These are phyloP conservation scores for Sclerotinia subarctica DNA, from an alignment of 2,329 filamentous ascomycete genomes.

Conservation along the genomic window DNA sequence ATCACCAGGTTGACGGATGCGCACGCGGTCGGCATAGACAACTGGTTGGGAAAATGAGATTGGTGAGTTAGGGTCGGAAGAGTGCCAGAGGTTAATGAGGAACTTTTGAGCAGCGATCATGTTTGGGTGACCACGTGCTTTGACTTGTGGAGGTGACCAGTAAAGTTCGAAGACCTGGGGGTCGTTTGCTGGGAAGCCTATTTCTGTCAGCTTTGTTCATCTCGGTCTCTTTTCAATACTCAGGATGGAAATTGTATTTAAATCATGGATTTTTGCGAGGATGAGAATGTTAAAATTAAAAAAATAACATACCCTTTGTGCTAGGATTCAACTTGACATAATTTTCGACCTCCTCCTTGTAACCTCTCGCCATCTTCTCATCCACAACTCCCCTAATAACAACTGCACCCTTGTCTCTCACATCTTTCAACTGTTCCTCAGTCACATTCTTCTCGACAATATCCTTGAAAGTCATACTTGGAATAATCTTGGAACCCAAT, in stretches of 20 bases:
- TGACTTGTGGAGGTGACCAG: conserved; percentile 67
- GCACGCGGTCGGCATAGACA: conserved; percentile 62
- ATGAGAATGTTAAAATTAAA: not conserved
- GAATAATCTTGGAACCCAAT: conserved; percentile 49
- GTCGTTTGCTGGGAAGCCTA: conserved; percentile 59
- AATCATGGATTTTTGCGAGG: too few relatives aligned
- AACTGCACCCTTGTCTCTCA: conserved; percentile 24
- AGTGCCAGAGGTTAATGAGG: conserved; percentile 62
- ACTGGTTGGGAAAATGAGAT: conserved; percentile 56
- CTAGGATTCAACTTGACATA: conserved; percentile 63
- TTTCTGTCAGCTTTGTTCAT: not conserved
- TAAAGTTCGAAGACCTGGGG: conserved; percentile 75
- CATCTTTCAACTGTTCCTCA: not conserved
- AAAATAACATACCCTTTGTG: conserved; percentile 46
- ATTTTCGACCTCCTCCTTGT: conserved; percentile 61
- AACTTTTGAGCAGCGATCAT: conserved; percentile 59
- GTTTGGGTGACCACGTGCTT: conserved; percentile 64
- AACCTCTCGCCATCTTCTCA: conserved; percentile 58
- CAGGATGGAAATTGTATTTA: too few relatives aligned
- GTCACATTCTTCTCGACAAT: not conserved
- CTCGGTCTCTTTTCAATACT: not conserved
- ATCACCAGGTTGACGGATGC: conserved; percentile 69
- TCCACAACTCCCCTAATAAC: conserved; percentile 68
- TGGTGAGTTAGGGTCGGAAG: conserved; percentile 38
- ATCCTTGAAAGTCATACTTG: conserved; percentile 31